Base-by-base conservation (phyloP, 2,329 filamentous ascomycete species). In the Fusarium musae region DNA sequence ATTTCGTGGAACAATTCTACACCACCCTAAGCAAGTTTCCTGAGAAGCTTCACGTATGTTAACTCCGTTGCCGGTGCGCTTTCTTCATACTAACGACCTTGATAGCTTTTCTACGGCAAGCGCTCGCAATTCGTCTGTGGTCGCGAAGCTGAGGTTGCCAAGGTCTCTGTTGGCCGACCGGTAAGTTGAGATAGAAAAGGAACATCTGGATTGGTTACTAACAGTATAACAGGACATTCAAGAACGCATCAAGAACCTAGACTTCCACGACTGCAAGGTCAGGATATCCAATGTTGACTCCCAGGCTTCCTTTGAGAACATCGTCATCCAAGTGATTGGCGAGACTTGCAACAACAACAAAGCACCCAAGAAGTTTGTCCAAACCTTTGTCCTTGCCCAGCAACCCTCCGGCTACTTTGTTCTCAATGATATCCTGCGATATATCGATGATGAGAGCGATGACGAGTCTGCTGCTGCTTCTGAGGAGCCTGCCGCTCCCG, bases 1-100 rank as follows among this genome's bases (percentile, higher is more conserved):
- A 96, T 86, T 99, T 99, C 78, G 96, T 99, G 66, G 95, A 98
- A 89, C 95, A 97, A 84, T 99, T 98, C 88, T 99, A 99, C 86
- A 98, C 94, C 78, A 99, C 95, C 71, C 86, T 99, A 80, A 98
- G 95, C 90, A 95, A 96, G 85, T 93, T 87, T 75, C 95, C 96
- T 28, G 95, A 97, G 81, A 97, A 96, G 85, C 93, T 99, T 79
- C 96, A 95, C 81, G 90, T 92, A 84, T 79, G 89, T 84, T 44
- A 28, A 13, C 52, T 43, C 49, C 32, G 11, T 49, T 60, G 6
- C 17, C 32, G n/a, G 59, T 16, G 21, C 10, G 21, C n/a, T 43
- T 36, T 42, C 23, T n/a, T 46, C 8, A 19, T 42, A 40, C 69
- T 78, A 50, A 78, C 71, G 16, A 26, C 21, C 13, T 42, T 37